Percentiles rank a stretch among this genome's conserved stretches.
Conservation (phyloP, 2,329 filamentous ascomycete species). For the Gaeumannomyces sp. region DNA sequence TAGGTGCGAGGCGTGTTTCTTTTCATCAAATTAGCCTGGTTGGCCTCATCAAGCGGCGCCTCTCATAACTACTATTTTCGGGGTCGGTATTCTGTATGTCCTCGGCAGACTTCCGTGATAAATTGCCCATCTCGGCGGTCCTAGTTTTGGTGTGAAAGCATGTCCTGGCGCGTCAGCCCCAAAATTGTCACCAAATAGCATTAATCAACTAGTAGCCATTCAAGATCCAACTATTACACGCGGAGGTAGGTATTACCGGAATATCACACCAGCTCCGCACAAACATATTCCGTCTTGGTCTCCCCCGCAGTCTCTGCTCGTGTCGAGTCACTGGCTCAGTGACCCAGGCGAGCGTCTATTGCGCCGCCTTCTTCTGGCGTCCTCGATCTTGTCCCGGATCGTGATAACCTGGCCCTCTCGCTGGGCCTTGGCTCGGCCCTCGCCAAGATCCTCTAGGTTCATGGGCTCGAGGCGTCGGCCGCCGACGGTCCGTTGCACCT, state of each 20-base stretch:
- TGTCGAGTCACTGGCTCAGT: neutral
- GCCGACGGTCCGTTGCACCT: conserved; percentile 34
- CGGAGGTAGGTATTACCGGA: too few species aligned
- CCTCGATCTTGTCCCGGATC: conserved; percentile 35
- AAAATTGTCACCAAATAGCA: neutral
- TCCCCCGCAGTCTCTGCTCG: neutral
- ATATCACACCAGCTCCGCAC: too few species aligned
- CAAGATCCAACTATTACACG: too few species aligned
- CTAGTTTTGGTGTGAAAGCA: neutral
- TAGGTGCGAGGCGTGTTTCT: neutral
- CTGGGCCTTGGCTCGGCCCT: conserved; percentile 38
- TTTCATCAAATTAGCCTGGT: too few species aligned
- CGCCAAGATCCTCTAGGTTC: conserved; percentile 44
- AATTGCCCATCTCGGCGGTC: too few species aligned
- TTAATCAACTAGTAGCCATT: too few species aligned
- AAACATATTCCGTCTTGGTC: neutral
- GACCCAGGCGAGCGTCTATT: neutral
- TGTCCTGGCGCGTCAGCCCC: too few species aligned
- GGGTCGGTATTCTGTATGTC: neutral
- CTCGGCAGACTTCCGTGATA: neutral
- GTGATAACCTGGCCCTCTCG: conserved; percentile 39
- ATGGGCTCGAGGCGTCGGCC: conserved; percentile 35
- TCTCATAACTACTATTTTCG: neutral
- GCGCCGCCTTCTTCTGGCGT: conserved; percentile 28
- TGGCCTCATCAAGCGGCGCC: too few species aligned